Percentiles rank a stretch among this genome's conserved stretches.
Evolutionary conservation across 2,329 filamentous ascomycete species (phyloP).

Genomic region (Ambrosiella cleistominuta): DNA sequence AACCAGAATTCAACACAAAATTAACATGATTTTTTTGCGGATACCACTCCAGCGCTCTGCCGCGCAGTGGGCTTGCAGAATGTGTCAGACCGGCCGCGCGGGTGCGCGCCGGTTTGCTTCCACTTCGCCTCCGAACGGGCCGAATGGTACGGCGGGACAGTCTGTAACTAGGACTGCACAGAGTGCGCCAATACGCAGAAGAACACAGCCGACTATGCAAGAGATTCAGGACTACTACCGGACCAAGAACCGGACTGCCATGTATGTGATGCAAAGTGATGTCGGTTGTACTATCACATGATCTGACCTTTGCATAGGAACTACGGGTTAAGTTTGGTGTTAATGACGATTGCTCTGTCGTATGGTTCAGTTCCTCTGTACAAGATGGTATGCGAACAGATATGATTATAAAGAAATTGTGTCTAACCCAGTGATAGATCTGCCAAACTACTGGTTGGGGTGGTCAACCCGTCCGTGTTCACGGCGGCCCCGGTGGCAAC

Average conservation of each 20-base stretch:
- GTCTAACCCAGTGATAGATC: conserved; percentile 33
- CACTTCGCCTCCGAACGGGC: conserved; percentile 3
- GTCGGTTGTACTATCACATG: not conserved
- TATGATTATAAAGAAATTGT: not conserved
- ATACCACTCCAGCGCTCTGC: conserved; percentile 9
- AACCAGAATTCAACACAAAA: not conserved
- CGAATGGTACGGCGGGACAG: not conserved
- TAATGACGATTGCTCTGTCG: conserved; percentile 62
- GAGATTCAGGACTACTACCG: conserved; percentile 46
- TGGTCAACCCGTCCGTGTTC: conserved; percentile 76
- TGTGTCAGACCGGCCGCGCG: conserved; percentile 10
- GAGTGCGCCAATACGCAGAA: conserved; percentile 17
- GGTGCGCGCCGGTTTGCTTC: conserved; percentile 11
- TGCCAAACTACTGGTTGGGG: conserved; percentile 82
- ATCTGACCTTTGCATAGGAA: conserved; percentile 29
- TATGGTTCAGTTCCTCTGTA: conserved; percentile 77
- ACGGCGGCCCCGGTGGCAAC: conserved; percentile 33
- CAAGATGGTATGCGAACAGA: conserved; percentile 48
- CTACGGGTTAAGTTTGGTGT: conserved; percentile 59
- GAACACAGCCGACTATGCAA: conserved; percentile 33
- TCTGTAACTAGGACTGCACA: conserved; percentile 14
- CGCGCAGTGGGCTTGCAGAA: conserved; percentile 7
- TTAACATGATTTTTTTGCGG: conserved; percentile 12
- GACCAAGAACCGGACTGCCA: conserved; percentile 46
- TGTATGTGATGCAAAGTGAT: conserved; percentile 18